Base-by-base conservation (phyloP, 2,329 filamentous ascomycete genomes). In the Sporothrix protearum region DNA sequence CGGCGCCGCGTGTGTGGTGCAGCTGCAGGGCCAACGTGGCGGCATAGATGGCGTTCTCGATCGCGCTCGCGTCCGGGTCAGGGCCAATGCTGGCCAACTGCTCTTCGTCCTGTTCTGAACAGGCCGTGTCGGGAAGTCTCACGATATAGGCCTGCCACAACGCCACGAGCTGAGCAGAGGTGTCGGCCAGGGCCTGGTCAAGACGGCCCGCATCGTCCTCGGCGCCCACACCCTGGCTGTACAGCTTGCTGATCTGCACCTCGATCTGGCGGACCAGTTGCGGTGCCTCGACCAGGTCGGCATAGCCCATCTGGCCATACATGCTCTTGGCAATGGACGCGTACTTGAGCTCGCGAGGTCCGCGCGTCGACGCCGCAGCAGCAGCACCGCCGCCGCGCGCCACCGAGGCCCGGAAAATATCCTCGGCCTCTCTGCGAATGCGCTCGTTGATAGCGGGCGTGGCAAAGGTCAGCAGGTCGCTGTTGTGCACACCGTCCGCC, bases 21-120 rank as follows among this genome's bases (percentile, higher is more conserved):
- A 97, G 87, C 73, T 89, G 89, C 49, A 98, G 85, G 49, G 96
- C 85, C 30, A 97, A 84, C 39, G 89, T 89, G 19, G 91, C 91
- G n/a, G 97, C 79, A 76, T 90, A 97, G 71, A 88, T 87, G 3
- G 94, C 94, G 78, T 95, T 94, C 70, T 89, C 85, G 72, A 93
- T 89, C 6, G 89, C 82, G 4, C 88, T 85, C 1, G 88, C 85
- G 47, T 87, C 81, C 10, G 87, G 82, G 2, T 87, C 88, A 39
- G 88, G 91, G 0, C 90, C 92, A 77, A 93, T 89, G 59, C 87
- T 88, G 25, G 86, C 85, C 53, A 82, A 81, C 69, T 88, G 85
- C 77, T 87, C 87, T 74, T 85, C 84, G 69, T 84, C 83, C 10
- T 70, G 59, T 5, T 71, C 66, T 8, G 82, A 81, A 71, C 81